Base-by-base conservation (phyloP, 495 filamentous ascomycete genomes). In the Pyronema omphalodes region DNA sequence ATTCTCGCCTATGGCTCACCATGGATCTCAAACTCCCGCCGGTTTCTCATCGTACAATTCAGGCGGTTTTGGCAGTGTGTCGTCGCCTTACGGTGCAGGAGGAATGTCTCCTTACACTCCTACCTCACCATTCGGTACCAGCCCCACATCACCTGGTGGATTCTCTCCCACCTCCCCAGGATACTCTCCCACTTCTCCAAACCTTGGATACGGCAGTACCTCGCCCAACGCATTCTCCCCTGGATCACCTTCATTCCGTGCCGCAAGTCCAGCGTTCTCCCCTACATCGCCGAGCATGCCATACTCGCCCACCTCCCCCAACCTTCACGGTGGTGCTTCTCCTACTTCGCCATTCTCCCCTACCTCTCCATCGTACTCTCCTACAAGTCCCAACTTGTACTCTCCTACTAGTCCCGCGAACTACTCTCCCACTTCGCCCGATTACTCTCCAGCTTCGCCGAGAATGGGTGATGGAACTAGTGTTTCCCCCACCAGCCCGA, bases 1-100 rank as follows among this genome's bases (percentile, higher is more conserved):
- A 19, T 99, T 96, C 79, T 94, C 88, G 15, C 91, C 91, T 35
- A 91, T 99, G 55, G 80, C 80, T 40, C 76, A 83, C 56, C 71
- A 76, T 15, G 82, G 81, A 6, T 78, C 81, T 9, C 86, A 91
- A 52, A 78, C 74, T 37, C 83, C 83, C 39, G 78, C 78, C 56
- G 86, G 88, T 17, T 84, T 94, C 51, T 79, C 73, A 5, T 69
- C 73, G 17, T 83, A 84, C 58, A 71, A 73, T 51, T 67, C 73
- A 36, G 65, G 67, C 34, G 71, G 74, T 52, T 70, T 69, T 19
- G 72, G 73, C 55, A 71, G 72, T n/a, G 23, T 58, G 15, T 15
- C n/a, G 33, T 59, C 61, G 3, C 55, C 61, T 3, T 65, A 65
- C 52, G 52, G 51, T 40, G 44, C 37, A 8, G 57, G 60, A 14